phyloP scores from a whole-genome alignment of 495 filamentous ascomycete genomes.

The Penicillium arizonense region DNA sequence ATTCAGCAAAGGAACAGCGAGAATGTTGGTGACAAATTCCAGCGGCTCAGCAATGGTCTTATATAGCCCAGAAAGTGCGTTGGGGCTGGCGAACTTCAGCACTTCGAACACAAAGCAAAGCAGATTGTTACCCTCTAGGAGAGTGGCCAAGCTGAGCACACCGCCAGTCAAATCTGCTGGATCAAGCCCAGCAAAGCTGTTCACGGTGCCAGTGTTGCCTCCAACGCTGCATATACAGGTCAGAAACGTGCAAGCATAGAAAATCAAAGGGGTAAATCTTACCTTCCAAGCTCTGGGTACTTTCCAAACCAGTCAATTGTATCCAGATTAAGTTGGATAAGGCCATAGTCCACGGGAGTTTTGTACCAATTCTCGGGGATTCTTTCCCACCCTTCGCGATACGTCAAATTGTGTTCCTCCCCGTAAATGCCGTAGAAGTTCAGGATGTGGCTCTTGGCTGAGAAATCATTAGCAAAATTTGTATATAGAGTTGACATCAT shows the following conservation, averaged over 20 bases:
- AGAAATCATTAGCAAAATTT: constrained; percentile 8
- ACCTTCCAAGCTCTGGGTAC: constrained; percentile 39
- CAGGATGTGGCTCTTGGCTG: constrained; percentile 40
- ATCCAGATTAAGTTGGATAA: constrained; percentile 39
- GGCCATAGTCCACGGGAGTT: constrained; percentile 38
- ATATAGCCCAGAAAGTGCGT: constrained; percentile 36
- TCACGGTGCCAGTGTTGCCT: constrained; percentile 54
- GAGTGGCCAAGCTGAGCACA: constrained; percentile 37
- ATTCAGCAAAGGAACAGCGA: constrained; percentile 26
- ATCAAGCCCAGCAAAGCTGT: constrained; percentile 56
- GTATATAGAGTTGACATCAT: not conserved
- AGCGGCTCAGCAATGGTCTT: constrained; percentile 33
- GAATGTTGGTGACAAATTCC: constrained; percentile 23
- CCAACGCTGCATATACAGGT: constrained; percentile 37
- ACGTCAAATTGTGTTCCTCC: constrained; percentile 35
- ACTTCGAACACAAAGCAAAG: constrained; percentile 47
- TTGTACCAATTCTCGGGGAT: constrained; percentile 65
- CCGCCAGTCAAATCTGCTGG: constrained; percentile 48
- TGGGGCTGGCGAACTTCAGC: constrained; percentile 41
- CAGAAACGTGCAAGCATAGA: not conserved
- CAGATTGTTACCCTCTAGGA: constrained; percentile 47
- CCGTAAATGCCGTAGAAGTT: constrained; percentile 48
- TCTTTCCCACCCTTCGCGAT: constrained; percentile 47
- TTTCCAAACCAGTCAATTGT: constrained; percentile 34
- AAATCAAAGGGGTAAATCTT: constrained; percentile 11